Evolutionary conservation across 2,329 filamentous ascomycete species (phyloP), one percentile per base, ranked within the genome.

Genomic region (Penicillium oxalicum): DNA sequence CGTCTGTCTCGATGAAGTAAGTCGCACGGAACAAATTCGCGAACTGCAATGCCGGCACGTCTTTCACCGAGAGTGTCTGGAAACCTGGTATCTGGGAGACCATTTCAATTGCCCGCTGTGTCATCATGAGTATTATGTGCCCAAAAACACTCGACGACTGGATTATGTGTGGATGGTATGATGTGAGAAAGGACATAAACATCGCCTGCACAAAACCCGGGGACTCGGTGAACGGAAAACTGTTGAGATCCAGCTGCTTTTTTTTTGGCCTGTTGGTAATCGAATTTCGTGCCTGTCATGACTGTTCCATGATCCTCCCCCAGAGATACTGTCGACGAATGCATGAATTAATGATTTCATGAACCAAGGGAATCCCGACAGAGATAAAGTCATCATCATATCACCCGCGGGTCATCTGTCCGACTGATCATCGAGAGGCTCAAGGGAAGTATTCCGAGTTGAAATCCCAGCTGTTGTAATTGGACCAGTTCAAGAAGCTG

Each of bases 81-180:
- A 70, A 36, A 68, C 65, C 49, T 70, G 68, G 68, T 70, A 66
- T 45, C 54, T 70, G 35, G 60, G 66, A 9, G 62, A 68, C 52
- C 68, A 70, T 40, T 70, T 61, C 47, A 67, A 68, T 39, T 70
- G 68, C 40, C 68, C 67, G 13, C 56, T 70, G 27, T 70, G 68
- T 40, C 66, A 70, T 36, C 54, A 62, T 5, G 61, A 63, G 2
- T 70, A 70, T 58, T 70, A 60, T 50, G 54, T 60, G 34, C 54
- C 63, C 40, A 63, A 67, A 38, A 49, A 57, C 29, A 58, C 60
- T 40, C 59, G 59, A 6, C 59, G 54, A 28, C 61, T 57, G 27
- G 65, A 69, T 44, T 70, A 64, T 59, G 60, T 68, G 28, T 68
- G 66, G 65, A 66, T 70, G 61, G 67, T 68, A 50, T 66, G 54